Evolutionary conservation across 2,329 filamentous ascomycete species (phyloP).

Genomic region (Fusarium kyushuense): DNA sequence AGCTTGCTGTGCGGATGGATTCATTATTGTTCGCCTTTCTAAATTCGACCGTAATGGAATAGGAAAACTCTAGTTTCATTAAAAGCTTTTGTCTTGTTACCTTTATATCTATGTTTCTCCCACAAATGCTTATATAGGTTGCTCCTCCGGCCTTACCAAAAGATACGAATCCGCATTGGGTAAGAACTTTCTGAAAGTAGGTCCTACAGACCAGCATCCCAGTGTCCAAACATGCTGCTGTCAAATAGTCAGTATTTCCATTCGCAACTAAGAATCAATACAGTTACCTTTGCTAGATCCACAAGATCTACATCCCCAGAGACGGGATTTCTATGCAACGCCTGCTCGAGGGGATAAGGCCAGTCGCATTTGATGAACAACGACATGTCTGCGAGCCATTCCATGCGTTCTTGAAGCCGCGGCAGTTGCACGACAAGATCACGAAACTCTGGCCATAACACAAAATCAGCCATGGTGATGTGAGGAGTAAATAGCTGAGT

Average conservation of each 20-base stretch:
- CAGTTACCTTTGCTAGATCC: constrained; percentile 14
- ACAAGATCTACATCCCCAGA: constrained; percentile 3
- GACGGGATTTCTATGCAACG: background rate
- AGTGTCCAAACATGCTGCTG: constrained; percentile 27
- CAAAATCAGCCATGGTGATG: constrained; percentile 23
- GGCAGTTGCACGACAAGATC: constrained; percentile 24
- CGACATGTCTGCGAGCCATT: constrained; percentile 14
- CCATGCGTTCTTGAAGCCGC: constrained; percentile 27
- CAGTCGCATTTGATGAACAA: constrained; percentile 12
- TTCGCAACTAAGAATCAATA: accelerated
- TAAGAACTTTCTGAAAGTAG: constrained; percentile 3
- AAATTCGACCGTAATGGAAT: too few species aligned
- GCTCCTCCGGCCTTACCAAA: background rate
- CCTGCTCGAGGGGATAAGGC: constrained; percentile 16
- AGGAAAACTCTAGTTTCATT: too few species aligned
- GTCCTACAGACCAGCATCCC: constrained; percentile 22
- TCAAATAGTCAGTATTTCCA: background rate
- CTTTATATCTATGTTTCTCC: background rate
- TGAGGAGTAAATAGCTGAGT: constrained; percentile 19
- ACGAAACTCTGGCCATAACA: constrained; percentile 18
- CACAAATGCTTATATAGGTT: accelerated
- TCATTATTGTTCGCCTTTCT: accelerated
- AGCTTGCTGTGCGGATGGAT: background rate
- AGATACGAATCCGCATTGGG: constrained; percentile 7
- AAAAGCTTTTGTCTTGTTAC: too few species aligned